Evolutionary conservation across 1,139 yeast species (phyloP), one percentile per base, ranked within the genome.

Genomic region (Suhomyces panamericanus): DNA sequence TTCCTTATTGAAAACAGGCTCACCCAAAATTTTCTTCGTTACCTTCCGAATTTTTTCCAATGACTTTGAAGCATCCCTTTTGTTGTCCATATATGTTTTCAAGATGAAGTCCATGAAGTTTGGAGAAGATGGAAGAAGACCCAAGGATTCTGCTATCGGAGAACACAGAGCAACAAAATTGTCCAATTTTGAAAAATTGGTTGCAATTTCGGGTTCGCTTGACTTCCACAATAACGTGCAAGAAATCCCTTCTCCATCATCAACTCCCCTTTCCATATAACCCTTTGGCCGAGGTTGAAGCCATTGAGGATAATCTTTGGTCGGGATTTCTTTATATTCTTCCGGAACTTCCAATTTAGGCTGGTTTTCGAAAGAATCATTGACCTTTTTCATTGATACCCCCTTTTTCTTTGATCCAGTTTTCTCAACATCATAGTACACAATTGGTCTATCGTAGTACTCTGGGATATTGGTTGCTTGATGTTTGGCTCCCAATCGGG

Each of bases 261-360:
- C 90, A 1, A 78, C 81, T 1, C 98, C 99, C 56, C 99, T 75
- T 54, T 89, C 96, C n/a, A 85, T 67, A 57, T 86, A 88, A 0
- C 96, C 96, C 44, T 74, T 72, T 0, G 96, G 96, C 50, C 85
- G 69, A 4, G 84, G 87, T 57, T 85, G 91, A 34, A 87, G 66
- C 96, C 96, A 88, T 0, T 77, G 76, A 0, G 91, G 91, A 46
- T 73, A 80, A 0, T 81, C 80, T 41, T 63, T 66, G 0, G 73
- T 70, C n/a, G 67, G 60, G 0, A 60, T 43, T 42, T 70, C 69
- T 45, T 68, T 61, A 51, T 48, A 82, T 47, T 78, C 75, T n/a
- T 66, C 57, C 0, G 87, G 86, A 4, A 81, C 53, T 15, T 66
- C 66, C 24, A 82, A 58, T 35, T 66, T 72, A 12, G 60, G 58